phyloP scores from a whole-genome alignment of 1,139 yeast species.

The Geotrichum fermentans region DNA sequence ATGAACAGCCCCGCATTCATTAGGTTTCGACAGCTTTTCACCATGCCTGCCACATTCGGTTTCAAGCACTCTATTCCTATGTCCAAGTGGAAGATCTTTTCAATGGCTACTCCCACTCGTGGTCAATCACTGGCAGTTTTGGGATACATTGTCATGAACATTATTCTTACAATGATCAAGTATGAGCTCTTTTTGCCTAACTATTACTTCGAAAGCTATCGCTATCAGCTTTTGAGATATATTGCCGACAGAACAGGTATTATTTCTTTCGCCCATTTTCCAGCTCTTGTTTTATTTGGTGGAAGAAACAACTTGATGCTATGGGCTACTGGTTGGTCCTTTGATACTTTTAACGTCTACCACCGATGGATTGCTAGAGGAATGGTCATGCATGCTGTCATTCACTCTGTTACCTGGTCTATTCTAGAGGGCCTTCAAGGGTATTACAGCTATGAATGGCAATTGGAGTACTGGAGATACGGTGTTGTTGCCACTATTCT shows the following conservation, averaged over 20 bases:
- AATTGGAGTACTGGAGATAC: conserved; percentile 40
- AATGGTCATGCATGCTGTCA: conserved; percentile 45
- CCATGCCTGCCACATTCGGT: conserved; percentile 35
- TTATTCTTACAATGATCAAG: conserved; percentile 26
- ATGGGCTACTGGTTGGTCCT: conserved; percentile 56
- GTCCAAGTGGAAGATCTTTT: conserved; percentile 21
- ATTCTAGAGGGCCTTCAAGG: conserved; percentile 33
- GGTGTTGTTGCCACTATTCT: conserved; percentile 37
- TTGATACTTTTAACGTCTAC: conserved; percentile 52
- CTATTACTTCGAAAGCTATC: conserved; percentile 17
- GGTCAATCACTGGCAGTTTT: conserved; percentile 31
- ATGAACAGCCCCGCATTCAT: conserved; percentile 17
- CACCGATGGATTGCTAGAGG: conserved; percentile 61
- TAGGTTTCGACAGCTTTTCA: conserved; percentile 28
- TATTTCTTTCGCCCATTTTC: conserved; percentile 48
- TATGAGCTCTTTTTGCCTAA: conserved; percentile 22
- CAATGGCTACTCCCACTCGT: conserved; percentile 32
- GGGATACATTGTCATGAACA: conserved; percentile 29
- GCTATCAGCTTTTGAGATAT: conserved; percentile 31
- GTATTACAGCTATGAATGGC: conserved; percentile 31
- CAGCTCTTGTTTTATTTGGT: conserved; percentile 51
- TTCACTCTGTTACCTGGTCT: conserved; percentile 34
- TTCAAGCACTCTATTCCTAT: conserved; percentile 32
- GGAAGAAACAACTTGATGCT: conserved; percentile 59
- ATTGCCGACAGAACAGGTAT: conserved; percentile 54